Evolutionary conservation across 2,329 filamentous ascomycete genomes (phyloP), one percentile per base, ranked within the genome.

Genomic region (Colletotrichum musae): DNA sequence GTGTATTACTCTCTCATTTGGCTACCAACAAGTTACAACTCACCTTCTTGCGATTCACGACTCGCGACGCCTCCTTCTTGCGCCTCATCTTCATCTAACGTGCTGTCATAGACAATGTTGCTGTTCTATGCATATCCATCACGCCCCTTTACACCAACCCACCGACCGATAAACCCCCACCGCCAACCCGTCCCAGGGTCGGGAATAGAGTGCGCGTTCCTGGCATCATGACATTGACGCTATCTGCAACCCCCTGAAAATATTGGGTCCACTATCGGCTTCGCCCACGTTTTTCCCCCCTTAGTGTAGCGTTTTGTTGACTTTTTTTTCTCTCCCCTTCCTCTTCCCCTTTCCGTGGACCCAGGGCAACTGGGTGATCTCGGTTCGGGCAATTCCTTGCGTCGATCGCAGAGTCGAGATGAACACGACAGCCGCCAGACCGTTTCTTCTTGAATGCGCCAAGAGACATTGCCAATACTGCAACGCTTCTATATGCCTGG

Each of bases 341-440:
- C 10, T 66, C 41, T 53, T 62, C 59, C 45, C 18, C 39, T 57
- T 41, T 47, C 47, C 41, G 32, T 43, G 28, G 32, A 15, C 32
- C 48, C 48, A 41, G 26, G 41, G 26, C 32, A 36, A 39, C 9
- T 36, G 16, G 26, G 3, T 59, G 39, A 59, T 65, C 54, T 54
- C 61, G 41, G 54, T 59, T 65, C 39, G 39, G 60, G 60, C 48
- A 64, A 43, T 45, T 36, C 61, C 62, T 51, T 57, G 62, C 56
- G 62, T 57, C 62, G 62, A 69, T 69, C 56, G 16, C 56, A 41
- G 60, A 60, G 62, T 69, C 62, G 62, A 69, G 62, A 69, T 61
- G 51, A 60, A 57, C 56, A 39, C 66, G 62, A 39, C 66, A 66
- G 54, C 66, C 54, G 54, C 61, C 41, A 61, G 56, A n/a, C 50